Percentiles rank a stretch among this genome's conserved stretches.
phyloP scores from a whole-genome alignment of 1,139 yeast genomes.

The Geotrichum histeridarum region DNA sequence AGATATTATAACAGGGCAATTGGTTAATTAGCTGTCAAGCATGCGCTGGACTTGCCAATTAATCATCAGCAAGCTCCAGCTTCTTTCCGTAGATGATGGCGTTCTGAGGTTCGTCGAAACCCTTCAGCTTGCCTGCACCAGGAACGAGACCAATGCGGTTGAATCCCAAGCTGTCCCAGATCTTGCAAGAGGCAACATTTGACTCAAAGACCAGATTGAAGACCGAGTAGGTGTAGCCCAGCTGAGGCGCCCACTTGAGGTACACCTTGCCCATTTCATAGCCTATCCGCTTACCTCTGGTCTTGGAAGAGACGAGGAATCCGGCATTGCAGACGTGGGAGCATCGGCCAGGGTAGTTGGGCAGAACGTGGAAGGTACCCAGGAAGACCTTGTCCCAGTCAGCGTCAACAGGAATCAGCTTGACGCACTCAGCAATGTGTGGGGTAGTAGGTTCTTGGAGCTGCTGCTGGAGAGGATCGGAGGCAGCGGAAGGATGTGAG shows the following conservation, averaged over 20 bases:
- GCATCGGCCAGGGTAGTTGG: conserved; percentile 72
- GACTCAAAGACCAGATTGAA: conserved; percentile 75
- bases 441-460: conserved; percentile 12
- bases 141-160: conserved; percentile 65
- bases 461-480: conserved; percentile 11
- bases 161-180: conserved; percentile 76
- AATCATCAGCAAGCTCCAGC: conserved; percentile 27
- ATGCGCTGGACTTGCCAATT: background rate
- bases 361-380: conserved; percentile 71
- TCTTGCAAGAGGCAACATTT: conserved; percentile 58
- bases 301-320: conserved; percentile 53
- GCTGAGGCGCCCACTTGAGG: conserved; percentile 57
- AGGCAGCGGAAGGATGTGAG: conserved; percentile 11
- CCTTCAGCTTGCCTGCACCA: conserved; percentile 62
- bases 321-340: conserved; percentile 81
- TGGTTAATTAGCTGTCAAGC: background rate
- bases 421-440: conserved; percentile 2
- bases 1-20: background rate
- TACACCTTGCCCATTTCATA: conserved; percentile 56
- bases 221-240: conserved; percentile 75
- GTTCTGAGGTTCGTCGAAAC: conserved; percentile 55
- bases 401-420: conserved; percentile 22
- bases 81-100: conserved; percentile 61
- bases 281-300: conserved; percentile 59
- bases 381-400: conserved; percentile 47